Evolutionary conservation across 2,329 filamentous ascomycete species (phyloP), one percentile per base, ranked within the genome.

Genomic region (Atkinsonella hypoxylon): DNA sequence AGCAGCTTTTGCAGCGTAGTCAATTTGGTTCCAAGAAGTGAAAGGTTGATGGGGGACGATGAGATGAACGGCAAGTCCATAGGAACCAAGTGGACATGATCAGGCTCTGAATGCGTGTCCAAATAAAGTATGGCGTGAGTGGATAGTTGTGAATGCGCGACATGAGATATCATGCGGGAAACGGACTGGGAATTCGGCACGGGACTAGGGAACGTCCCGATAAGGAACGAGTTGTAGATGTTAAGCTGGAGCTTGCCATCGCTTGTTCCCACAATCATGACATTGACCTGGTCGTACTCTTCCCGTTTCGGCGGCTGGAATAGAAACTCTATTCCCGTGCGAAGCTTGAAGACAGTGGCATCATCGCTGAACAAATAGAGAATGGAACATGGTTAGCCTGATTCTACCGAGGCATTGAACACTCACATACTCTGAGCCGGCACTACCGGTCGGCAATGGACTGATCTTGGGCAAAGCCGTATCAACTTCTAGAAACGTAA

Each of bases 1-100:
- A 96, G 70, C 12, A 97, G 67, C 56, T 93, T 95, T 59, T 95
- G 88, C 15, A 97, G 68, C 42, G 88, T 87, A 0, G 90, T 94
- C 4, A 89, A 85, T 60, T 94, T 95, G 15, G 85, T 89, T 0
- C 90, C 85, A 12, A 97, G 74, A 4, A 95, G 75, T 30, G 90
- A 87, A 2, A 97, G 71, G 60, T 94, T 87, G 51, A 89, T 80
- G 3, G 87, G 87, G 2, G 83, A 84, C 13, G 83, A 83, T 3
- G 83, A 82, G 45, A 95, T 80, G 61, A 95, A 94, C 0, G 83
- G 81, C n/a, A 95, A 72, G 58, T 94, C 87, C 63, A 95, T 79
- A 1, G 86, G 86, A 0, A 90, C 71, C n/a, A 91, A 68, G 53
- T 80, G 61, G 1, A 71, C 59, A 6, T 70, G 64, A 15, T 64